These are phyloP conservation scores for Umbilicus rupestris DNA, from an alignment of 164 flowering plant genomes.

Conservation along the genomic window DNA sequence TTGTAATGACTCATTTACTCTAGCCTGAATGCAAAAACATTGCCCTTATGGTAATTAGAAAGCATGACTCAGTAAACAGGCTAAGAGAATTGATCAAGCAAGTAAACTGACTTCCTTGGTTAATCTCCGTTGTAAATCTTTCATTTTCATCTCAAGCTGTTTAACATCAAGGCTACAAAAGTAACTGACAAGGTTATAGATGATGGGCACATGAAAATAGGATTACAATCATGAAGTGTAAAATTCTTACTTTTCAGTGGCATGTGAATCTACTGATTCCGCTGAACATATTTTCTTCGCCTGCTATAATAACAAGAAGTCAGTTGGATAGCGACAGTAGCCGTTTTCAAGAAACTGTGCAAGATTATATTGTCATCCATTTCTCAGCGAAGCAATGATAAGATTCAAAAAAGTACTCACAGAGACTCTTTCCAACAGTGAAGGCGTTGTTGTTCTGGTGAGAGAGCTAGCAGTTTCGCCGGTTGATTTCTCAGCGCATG, in stretches of 20 bases:
- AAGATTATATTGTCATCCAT: no score
- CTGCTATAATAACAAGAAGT: slow-evolving; percentile 28
- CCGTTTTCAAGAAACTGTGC: background rate
- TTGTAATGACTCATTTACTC: slow-evolving; percentile 91
- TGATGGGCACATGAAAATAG: background rate
- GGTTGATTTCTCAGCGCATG: slow-evolving; percentile 16
- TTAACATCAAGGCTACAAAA: slow-evolving; percentile 77
- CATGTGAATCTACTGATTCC: slow-evolving; percentile 85
- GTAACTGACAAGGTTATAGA: slow-evolving; percentile 9
- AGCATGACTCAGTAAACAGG: slow-evolving; percentile 9
- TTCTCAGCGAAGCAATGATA: background rate
- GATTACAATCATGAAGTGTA: background rate
- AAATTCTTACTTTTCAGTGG: slow-evolving; percentile 85
- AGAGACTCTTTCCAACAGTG: slow-evolving; percentile 72
- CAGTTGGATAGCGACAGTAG: slow-evolving; percentile 3
- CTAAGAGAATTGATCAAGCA: background rate
- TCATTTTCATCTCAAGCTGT: slow-evolving; percentile 82
- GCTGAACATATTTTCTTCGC: slow-evolving; percentile 59
- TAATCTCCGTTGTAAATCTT: slow-evolving; percentile 77
- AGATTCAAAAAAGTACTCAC: slow-evolving; percentile 36
- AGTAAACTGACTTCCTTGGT: slow-evolving; percentile 68
- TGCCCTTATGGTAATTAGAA: background rate
- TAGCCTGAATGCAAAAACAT: slow-evolving; percentile 38
- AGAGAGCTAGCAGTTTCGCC: slow-evolving; percentile 35
- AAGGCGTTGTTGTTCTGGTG: slow-evolving; percentile 52